Base-by-base conservation (phyloP, 2,329 filamentous ascomycete genomes). In the Fusarium chaquense region DNA sequence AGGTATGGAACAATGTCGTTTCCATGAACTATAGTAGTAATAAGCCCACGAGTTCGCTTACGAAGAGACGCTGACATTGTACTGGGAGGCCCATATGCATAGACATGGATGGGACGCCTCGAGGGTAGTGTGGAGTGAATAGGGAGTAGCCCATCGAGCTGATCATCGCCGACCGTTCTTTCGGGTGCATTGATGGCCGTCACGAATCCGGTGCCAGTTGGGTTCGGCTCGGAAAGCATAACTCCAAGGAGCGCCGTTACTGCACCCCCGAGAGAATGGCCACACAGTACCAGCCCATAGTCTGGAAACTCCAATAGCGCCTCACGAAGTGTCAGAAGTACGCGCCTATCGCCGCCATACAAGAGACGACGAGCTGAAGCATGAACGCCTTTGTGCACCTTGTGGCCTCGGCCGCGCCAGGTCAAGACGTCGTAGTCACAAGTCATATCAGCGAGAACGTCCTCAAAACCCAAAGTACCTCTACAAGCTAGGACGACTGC, bases 361-460 rank as follows among this genome's bases (percentile, higher is more conserved):
- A 93, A 80, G 1, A 93, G 83, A 13, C 90, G 86, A 22, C 87
- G 84, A 6, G 91, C 91, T 2, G 90, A 92, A 1, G 90, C 90
- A 75, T 92, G 90, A 57, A 93, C 89, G 16, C 91, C 91, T 76
- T 92, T 92, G 78, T 93, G 91, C 0, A 93, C 90, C 69, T 90
- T 88, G 81, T 91, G 92, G 2, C 81, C 80, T 61, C 84, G 86
- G 18, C 89, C 89, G 60, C 88, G 84, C 89, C 91, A 90, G 7
- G 81, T 66, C 12, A 91, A 79, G 57, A 89, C 84, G 70, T 91
- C 90, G 67, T 92, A 93, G 47, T 92, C 90, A 77, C 90, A 93
- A 32, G 90, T 90, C 85, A 93, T 87, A 73, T 93, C 91, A 1
- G 90, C 90, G 36, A 93, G 80, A 26, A 93, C 87, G 74, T 93